phyloP scores from a whole-genome alignment of 768 basidiomycete species.

The Boletus vinaceobasis region DNA sequence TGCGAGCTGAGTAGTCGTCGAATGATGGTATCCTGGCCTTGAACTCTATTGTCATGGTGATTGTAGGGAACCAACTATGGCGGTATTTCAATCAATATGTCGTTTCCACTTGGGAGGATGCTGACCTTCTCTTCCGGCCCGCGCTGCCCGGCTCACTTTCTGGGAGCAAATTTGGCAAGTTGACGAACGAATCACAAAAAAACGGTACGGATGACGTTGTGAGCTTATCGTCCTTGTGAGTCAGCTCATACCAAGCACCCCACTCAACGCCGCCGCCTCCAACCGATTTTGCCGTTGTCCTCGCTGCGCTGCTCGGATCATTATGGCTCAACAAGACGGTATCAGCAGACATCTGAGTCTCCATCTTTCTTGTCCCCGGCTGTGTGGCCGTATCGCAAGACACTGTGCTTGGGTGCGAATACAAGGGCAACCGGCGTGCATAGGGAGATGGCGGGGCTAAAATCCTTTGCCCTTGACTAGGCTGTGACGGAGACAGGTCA shows the following conservation, averaged over 20 bases:
- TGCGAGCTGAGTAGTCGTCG: slow-evolving; percentile 42
- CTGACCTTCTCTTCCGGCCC: slow-evolving; percentile 12
- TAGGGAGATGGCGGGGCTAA: slow-evolving; percentile 53
- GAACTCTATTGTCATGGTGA: slow-evolving; percentile 60
- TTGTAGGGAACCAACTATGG: slow-evolving; percentile 60
- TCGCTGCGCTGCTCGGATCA: slow-evolving; percentile 31
- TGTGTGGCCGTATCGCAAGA: slow-evolving; percentile 19
- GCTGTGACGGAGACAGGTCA: slow-evolving; percentile 35
- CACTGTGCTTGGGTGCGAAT: slow-evolving; percentile 48
- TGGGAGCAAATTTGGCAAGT: slow-evolving; percentile 47
- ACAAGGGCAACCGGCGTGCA: slow-evolving; percentile 56
- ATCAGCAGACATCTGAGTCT: slow-evolving; percentile 41
- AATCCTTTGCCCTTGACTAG: slow-evolving; percentile 16
- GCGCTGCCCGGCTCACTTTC: slow-evolving; percentile 38
- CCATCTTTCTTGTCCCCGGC: slow-evolving; percentile 36
- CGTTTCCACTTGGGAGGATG: background rate
- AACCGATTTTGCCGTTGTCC: slow-evolving; percentile 38
- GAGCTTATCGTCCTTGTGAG: slow-evolving; percentile 45
- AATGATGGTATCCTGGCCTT: slow-evolving; percentile 55
- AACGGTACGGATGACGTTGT: slow-evolving; percentile 50
- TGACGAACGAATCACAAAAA: slow-evolving; percentile 52
- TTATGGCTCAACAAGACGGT: slow-evolving; percentile 39
- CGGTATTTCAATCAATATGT: background rate
- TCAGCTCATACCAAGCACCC: slow-evolving; percentile 51
- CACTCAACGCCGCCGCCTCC: slow-evolving; percentile 56